Percentiles rank a stretch among this genome's conserved stretches.
These are phyloP conservation scores for Cladorrhinum sp. DNA, from an alignment of 2,329 filamentous ascomycete genomes.

Conservation along the genomic window DNA sequence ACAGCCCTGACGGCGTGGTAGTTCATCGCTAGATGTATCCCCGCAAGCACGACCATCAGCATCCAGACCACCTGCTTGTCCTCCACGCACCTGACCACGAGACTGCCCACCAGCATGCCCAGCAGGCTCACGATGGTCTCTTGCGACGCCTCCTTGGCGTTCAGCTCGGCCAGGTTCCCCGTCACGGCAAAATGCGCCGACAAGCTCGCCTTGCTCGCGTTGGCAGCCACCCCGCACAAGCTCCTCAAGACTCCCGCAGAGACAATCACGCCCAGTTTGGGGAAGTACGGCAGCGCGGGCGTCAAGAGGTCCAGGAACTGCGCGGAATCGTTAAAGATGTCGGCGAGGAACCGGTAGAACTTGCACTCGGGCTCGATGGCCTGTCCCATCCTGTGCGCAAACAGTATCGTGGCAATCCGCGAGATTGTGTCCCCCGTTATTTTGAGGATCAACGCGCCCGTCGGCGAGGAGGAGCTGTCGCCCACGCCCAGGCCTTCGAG, in stretches of 20 bases:
- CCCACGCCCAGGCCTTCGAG: slow-evolving; percentile 80
- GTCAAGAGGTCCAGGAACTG: slow-evolving; percentile 84
- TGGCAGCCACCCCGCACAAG: slow-evolving; percentile 86
- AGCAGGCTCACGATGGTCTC: slow-evolving; percentile 88
- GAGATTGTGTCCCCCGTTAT: slow-evolving; percentile 80
- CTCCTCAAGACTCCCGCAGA: slow-evolving; percentile 51
- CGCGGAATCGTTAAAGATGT: slow-evolving; percentile 82
- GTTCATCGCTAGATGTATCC: slow-evolving; percentile 78
- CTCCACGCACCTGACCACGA: slow-evolving; percentile 75
- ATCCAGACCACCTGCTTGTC: slow-evolving; percentile 70
- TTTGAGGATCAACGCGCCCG: slow-evolving; percentile 75
- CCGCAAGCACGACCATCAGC: slow-evolving; percentile 67
- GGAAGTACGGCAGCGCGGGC: slow-evolving; percentile 61
- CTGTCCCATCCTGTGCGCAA: slow-evolving; percentile 78
- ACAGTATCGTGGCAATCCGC: slow-evolving; percentile 78
- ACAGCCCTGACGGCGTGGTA: slow-evolving; percentile 82
- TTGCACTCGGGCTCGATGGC: slow-evolving; percentile 89
- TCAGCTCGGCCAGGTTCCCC: slow-evolving; percentile 88
- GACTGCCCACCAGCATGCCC: slow-evolving; percentile 79
- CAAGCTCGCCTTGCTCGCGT: slow-evolving; percentile 84
- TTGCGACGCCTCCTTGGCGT: slow-evolving; percentile 92
- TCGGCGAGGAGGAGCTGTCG: slow-evolving; percentile 74
- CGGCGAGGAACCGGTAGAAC: slow-evolving; percentile 79
- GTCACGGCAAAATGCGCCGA: slow-evolving; percentile 87
- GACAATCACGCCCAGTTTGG: slow-evolving; percentile 50